phyloP scores from a whole-genome alignment of 129 eudicot species.

The Flaveria brownii region DNA sequence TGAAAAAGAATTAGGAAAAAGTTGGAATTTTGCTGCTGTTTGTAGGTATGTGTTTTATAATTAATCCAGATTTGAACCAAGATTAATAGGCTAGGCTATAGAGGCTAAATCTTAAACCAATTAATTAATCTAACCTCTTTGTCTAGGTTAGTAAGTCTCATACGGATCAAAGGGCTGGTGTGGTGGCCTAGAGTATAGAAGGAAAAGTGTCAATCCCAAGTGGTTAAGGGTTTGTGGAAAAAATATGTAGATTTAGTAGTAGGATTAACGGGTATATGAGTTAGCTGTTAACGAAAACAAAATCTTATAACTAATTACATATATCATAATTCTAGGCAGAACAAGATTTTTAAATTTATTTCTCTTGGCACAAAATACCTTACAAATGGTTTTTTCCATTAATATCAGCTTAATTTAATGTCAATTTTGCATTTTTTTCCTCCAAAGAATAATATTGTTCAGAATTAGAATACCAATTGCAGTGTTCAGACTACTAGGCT shows the following conservation, averaged over 20 bases:
- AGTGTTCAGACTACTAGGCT: no score
- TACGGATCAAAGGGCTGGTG: no score
- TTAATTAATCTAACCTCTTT: background rate
- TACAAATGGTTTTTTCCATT: background rate
- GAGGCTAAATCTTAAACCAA: background rate
- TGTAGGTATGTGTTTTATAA: constrained; percentile 17
- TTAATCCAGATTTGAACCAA: constrained; percentile 29
- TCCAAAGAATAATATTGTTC: background rate
- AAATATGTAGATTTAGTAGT: no score
- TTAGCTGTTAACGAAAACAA: no score
- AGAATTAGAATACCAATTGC: background rate
- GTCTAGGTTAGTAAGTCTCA: background rate
- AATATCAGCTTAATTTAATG: background rate
- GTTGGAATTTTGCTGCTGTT: constrained; percentile 16
- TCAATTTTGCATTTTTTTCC: background rate
- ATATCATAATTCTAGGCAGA: background rate
- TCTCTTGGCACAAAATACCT: background rate
- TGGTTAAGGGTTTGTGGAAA: no score
- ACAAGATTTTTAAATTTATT: background rate
- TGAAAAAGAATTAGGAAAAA: constrained; percentile 22
- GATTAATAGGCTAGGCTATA: constrained; percentile 15
- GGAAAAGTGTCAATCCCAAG: no score
- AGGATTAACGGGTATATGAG: no score
- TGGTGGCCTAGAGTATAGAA: no score
- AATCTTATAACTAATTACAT: constrained; percentile 1